A percentile compares a stretch with the other conserved stretches of the same genome.
Evolutionary conservation across 129 eudicot genomes (phyloP).

Genomic region (Centella asiatica): DNA sequence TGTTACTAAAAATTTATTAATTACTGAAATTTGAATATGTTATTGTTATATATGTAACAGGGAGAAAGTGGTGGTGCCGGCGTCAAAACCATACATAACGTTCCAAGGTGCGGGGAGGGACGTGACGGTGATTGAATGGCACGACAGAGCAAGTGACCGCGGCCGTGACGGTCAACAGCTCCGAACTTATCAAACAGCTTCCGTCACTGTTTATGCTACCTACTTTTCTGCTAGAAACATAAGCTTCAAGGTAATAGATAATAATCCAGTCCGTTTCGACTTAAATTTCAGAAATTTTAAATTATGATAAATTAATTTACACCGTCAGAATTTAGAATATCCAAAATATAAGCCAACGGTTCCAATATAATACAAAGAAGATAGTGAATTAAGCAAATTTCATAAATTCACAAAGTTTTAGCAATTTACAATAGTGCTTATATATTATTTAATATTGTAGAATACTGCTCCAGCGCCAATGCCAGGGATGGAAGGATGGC

Average conservation of each 20-base stretch:
- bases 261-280: background rate
- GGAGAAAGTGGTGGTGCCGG: constrained; percentile 94
- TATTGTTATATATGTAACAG: constrained; percentile 22
- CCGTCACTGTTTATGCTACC: constrained; percentile 70
- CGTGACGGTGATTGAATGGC: constrained; percentile 85
- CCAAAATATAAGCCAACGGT: too few species aligned
- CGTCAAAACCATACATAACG: constrained; percentile 72
- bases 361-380: too few species aligned
- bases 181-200: constrained; percentile 92
- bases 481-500: constrained; percentile 96
- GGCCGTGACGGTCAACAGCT: constrained; percentile 87
- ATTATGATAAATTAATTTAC: too few species aligned
- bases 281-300: too few species aligned
- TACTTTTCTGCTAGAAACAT: constrained; percentile 90
- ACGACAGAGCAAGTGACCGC: constrained; percentile 80
- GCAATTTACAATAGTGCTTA: too few species aligned
- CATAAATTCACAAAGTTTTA: too few species aligned
- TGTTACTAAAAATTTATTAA: too few species aligned
- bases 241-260: constrained; percentile 71
- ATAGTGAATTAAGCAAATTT: too few species aligned
- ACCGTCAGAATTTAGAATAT: too few species aligned
- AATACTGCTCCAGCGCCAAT: constrained; percentile 93
- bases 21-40: background rate
- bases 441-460: too few species aligned
- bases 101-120: constrained; percentile 84